These are phyloP conservation scores for Lindgomyces ingoldianus DNA, from an alignment of 495 filamentous ascomycete species.

Conservation along the genomic window DNA sequence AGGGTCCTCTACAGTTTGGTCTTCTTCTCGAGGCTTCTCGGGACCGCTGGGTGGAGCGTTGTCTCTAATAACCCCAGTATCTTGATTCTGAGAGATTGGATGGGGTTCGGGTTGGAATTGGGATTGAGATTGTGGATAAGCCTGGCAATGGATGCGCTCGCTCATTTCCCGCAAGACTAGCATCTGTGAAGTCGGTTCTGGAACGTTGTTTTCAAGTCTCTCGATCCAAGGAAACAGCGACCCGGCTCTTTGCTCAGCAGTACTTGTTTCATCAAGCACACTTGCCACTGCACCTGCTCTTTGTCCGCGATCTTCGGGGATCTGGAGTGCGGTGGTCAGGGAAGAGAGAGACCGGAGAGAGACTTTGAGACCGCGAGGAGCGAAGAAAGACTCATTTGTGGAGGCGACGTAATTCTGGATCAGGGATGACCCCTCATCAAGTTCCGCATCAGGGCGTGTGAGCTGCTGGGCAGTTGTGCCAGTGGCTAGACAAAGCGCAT, in stretches of 20 bases:
- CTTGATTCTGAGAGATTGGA: too few relatives aligned
- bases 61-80: not conserved
- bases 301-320: slow-evolving; percentile 29
- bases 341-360: slow-evolving; percentile 16
- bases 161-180: slow-evolving; percentile 21
- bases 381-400: slow-evolving; percentile 36
- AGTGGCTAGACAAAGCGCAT: slow-evolving; percentile 26
- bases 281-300: slow-evolving; percentile 24
- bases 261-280: not conserved
- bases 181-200: slow-evolving; percentile 1
- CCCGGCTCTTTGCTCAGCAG: slow-evolving; percentile 2
- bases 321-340: slow-evolving; percentile 13
- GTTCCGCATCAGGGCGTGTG: not conserved
- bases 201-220: slow-evolving; percentile 18
- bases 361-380: slow-evolving; percentile 23
- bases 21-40: not conserved
- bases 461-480: slow-evolving; percentile 8
- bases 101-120: too few relatives aligned
- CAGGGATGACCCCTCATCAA: not conserved
- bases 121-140: too few relatives aligned
- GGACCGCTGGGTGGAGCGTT: not conserved
- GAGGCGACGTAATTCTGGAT: slow-evolving; percentile 26
- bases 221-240: slow-evolving; percentile 32
- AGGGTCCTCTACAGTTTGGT: slow-evolving; percentile 6
- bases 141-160: not conserved